Evolutionary conservation across 2,329 filamentous ascomycete genomes (phyloP).

Genomic region (Trichophyton simii): DNA sequence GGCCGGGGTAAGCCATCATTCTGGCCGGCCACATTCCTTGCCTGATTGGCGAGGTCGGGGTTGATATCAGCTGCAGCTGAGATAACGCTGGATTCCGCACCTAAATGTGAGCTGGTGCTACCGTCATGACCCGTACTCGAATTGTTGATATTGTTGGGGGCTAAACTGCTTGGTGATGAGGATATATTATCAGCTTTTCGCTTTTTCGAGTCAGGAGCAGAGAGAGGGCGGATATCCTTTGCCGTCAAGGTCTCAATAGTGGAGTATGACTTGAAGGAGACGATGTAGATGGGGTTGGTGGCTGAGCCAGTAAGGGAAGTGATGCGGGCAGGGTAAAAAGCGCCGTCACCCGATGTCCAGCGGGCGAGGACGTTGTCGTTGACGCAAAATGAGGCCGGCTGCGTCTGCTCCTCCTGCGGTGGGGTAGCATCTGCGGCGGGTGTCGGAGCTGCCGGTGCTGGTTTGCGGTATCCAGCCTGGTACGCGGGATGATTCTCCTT

Average conservation of each 20-base stretch:
- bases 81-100: constrained; percentile 42
- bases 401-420: constrained; percentile 41
- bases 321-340: constrained; percentile 84
- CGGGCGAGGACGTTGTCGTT: constrained; percentile 85
- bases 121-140: background rate
- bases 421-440: constrained; percentile 21
- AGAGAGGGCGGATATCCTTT: constrained; percentile 70
- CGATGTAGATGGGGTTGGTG: constrained; percentile 81
- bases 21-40: constrained; percentile 48
- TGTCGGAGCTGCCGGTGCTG: constrained; percentile 12
- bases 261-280: constrained; percentile 83
- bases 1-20: constrained; percentile 47
- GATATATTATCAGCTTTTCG: constrained; percentile 73
- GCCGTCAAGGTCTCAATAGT: constrained; percentile 69
- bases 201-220: constrained; percentile 55
- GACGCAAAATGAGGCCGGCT: constrained; percentile 56
- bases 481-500: constrained; percentile 68
- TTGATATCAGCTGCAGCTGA: constrained; percentile 56
- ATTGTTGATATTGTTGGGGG: background rate
- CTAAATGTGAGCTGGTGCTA: background rate
- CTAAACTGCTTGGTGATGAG: constrained; percentile 28
- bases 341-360: constrained; percentile 79
- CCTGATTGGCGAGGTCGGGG: constrained; percentile 51
- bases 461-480: constrained; percentile 46
- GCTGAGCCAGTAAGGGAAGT: constrained; percentile 86